Evolutionary conservation across 768 basidiomycete species (phyloP).

Genomic region (Agaricus blazei): DNA sequence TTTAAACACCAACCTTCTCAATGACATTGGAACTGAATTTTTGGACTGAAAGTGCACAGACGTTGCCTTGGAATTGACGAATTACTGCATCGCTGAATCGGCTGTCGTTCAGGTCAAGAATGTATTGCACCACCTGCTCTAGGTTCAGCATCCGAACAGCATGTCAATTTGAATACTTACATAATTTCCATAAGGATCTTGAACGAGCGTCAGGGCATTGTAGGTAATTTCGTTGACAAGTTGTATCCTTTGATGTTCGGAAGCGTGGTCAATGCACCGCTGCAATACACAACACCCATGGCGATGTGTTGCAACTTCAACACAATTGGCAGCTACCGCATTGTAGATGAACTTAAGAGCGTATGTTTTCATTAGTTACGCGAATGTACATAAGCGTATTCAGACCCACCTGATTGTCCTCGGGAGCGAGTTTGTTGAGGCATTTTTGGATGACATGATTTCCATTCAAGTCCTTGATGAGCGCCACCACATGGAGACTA

Average conservation of each 20-base stretch:
- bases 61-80: conserved; percentile 95
- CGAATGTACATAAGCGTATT: not conserved
- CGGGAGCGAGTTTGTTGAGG: conserved; percentile 94
- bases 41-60: conserved; percentile 95
- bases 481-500: conserved; percentile 94
- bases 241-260: conserved; percentile 91
- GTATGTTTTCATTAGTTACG: not conserved
- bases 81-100: conserved; percentile 97
- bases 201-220: conserved; percentile 94
- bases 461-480: conserved; percentile 98
- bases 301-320: conserved; percentile 96
- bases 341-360: conserved; percentile 91
- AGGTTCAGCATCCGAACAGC: conserved; percentile 4
- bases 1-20: conserved; percentile 62
- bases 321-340: conserved; percentile 96
- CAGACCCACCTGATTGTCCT: conserved; percentile 85
- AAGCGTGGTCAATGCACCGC: conserved; percentile 97
- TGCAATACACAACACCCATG: conserved; percentile 99
- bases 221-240: conserved; percentile 99
- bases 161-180: conserved; percentile 34
- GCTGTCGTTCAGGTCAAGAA: conserved; percentile 96
- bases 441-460: conserved; percentile 99
- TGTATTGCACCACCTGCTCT: conserved; percentile 91
- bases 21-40: conserved; percentile 99
- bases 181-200: conserved; percentile 95